These are phyloP conservation scores for Clitopilus passeckerianus DNA, from an alignment of 768 basidiomycete species.

Conservation along the genomic window DNA sequence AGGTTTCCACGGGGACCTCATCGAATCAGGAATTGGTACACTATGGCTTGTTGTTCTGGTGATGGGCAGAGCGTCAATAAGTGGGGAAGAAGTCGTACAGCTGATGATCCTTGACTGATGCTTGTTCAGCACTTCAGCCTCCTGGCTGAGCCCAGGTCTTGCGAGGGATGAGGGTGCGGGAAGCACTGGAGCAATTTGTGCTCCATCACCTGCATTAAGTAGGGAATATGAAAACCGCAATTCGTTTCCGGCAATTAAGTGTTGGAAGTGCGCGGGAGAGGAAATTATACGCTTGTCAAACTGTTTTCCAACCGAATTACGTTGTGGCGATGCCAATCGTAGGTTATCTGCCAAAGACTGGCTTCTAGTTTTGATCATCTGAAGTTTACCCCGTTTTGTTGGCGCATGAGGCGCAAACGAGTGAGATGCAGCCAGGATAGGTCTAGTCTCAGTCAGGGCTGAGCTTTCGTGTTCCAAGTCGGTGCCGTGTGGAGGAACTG, in stretches of 20 bases:
- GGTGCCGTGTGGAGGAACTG: background rate
- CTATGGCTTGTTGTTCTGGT: background rate
- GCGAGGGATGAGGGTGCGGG: background rate
- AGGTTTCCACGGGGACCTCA: background rate
- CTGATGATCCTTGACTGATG: background rate
- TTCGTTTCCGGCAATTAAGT: background rate
- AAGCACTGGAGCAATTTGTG: background rate
- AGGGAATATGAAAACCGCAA: constrained; percentile 1
- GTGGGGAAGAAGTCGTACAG: background rate
- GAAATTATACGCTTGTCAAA: constrained; percentile 5
- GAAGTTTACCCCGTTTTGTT: constrained; percentile 2
- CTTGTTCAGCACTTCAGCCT: background rate
- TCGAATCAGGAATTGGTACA: background rate
- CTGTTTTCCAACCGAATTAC: background rate
- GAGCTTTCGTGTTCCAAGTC: background rate
- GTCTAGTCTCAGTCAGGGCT: background rate
- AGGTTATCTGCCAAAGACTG: background rate
- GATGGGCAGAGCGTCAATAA: background rate
- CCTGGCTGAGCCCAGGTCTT: background rate
- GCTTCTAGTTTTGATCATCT: constrained; percentile 1
- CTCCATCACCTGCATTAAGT: background rate
- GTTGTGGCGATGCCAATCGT: background rate
- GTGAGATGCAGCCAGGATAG: background rate
- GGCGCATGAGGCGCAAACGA: background rate
- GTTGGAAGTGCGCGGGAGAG: background rate